phyloP scores from a whole-genome alignment of 192 early-diverging fungal genomes.

The Coemansia sp. region DNA sequence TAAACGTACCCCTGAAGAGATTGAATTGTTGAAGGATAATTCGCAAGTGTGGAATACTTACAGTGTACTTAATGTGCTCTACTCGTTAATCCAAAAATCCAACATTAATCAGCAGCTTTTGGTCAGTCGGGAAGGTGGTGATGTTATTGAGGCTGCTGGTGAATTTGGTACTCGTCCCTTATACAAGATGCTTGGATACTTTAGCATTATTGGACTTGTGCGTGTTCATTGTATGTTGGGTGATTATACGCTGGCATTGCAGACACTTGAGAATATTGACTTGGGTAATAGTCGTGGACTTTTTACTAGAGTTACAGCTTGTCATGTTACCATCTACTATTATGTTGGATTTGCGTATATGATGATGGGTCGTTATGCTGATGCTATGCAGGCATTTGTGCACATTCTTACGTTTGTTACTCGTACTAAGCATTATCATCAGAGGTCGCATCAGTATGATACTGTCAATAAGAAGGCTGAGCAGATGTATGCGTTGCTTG shows the following conservation, averaged over 20 bases:
- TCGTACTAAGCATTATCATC: constrained; percentile 93
- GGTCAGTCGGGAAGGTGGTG: constrained; percentile 84
- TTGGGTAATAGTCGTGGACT: constrained; percentile 86
- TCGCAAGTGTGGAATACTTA: constrained; percentile 93
- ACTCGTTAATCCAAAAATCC: constrained; percentile 94
- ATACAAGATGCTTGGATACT: constrained; percentile 97
- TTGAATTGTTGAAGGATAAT: constrained; percentile 78
- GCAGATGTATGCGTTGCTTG: constrained; percentile 92
- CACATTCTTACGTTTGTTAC: constrained; percentile 88
- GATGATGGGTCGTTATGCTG: constrained; percentile 97
- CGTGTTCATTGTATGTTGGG: constrained; percentile 95
- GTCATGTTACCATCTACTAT: constrained; percentile 96
- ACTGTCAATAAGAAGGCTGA: constrained; percentile 89
- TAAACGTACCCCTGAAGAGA: constrained; percentile 78
- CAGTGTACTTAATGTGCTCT: constrained; percentile 93
- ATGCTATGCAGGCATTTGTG: constrained; percentile 89
- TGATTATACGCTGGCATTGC: constrained; percentile 92
- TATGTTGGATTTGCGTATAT: constrained; percentile 96
- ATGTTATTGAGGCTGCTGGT: constrained; percentile 84
- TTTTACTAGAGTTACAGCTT: constrained; percentile 93
- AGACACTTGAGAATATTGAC: constrained; percentile 95
- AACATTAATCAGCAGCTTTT: constrained; percentile 90
- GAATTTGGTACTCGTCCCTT: constrained; percentile 84
- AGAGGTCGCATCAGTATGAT: constrained; percentile 87
- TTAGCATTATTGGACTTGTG: constrained; percentile 86